Conservation (phyloP, 345 rosid genomes). For the Reutealis trisperma region DNA sequence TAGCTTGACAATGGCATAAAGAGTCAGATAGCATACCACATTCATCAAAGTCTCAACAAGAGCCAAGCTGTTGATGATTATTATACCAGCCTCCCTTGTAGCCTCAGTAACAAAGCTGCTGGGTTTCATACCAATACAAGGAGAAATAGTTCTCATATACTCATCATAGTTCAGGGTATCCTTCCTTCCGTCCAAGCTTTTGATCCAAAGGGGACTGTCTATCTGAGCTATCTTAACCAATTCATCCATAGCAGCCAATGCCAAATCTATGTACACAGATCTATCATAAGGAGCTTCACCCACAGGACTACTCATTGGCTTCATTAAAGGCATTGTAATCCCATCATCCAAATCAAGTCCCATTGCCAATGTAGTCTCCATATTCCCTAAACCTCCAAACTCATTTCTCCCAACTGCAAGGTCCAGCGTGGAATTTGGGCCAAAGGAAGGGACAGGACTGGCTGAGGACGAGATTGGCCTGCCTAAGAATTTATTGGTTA, state of each 20-base stretch:
- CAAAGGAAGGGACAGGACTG: constrained; percentile 32
- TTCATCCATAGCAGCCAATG: constrained; percentile 63
- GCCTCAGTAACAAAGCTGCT: constrained; percentile 45
- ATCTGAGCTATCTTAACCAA: constrained; percentile 53
- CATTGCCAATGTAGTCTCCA: constrained; percentile 26
- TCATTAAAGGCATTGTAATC: constrained; percentile 20
- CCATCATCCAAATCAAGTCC: constrained; percentile 34
- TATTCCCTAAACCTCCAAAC: constrained; percentile 16
- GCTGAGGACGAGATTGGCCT: constrained; percentile 41
- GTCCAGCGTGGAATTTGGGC: constrained; percentile 33
- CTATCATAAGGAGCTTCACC: constrained; percentile 36
- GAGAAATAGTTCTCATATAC: constrained; percentile 47
- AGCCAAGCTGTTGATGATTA: constrained; percentile 50
- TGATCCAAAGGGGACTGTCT: constrained; percentile 54
- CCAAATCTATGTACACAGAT: constrained; percentile 47
- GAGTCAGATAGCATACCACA: constrained; percentile 45
- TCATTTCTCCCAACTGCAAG: constrained; percentile 44
- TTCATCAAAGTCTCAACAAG: constrained; percentile 72
- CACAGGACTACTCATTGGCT: constrained; percentile 10
- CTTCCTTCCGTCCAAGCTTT: constrained; percentile 40
- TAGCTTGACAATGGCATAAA: neutral
- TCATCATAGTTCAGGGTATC: constrained; percentile 54
- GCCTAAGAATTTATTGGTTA: constrained; percentile 60
- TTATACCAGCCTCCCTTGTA: constrained; percentile 56
- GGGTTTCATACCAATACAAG: constrained; percentile 38